phyloP scores from a whole-genome alignment of 2,329 filamentous ascomycete species.

The Nectriaceae sp. region DNA sequence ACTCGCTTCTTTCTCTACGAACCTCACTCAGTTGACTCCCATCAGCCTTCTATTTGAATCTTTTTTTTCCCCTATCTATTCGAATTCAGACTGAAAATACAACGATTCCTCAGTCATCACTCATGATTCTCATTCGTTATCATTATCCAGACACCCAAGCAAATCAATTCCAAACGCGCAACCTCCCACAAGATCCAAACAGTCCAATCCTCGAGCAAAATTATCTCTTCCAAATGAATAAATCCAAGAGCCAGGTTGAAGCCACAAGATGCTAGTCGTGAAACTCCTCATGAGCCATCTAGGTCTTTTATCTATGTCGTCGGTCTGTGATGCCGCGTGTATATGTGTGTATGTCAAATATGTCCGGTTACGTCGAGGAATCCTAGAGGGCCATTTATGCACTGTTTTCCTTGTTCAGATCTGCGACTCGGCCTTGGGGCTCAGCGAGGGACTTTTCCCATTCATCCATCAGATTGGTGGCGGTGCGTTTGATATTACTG shows the following conservation, averaged over 20 bases:
- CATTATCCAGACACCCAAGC: slow-evolving; percentile 31
- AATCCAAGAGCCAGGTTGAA: not conserved
- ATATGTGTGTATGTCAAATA: slow-evolving; percentile 20
- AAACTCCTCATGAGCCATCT: slow-evolving; percentile 15
- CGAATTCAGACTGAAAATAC: slow-evolving; percentile 31
- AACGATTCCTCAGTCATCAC: slow-evolving; percentile 31
- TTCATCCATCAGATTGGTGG: slow-evolving; percentile 85
- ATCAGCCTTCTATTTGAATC: too few relatives aligned
- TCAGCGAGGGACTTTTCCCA: slow-evolving; percentile 69
- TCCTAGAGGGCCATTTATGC: slow-evolving; percentile 16
- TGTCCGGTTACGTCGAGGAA: slow-evolving; percentile 17
- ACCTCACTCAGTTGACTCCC: too few relatives aligned
- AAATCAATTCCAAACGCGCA: slow-evolving; percentile 11
- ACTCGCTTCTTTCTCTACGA: too few relatives aligned
- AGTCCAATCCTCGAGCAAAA: slow-evolving; percentile 6
- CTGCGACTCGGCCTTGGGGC: slow-evolving; percentile 29
- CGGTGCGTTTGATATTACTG: slow-evolving; percentile 76
- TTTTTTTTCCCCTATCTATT: slow-evolving; percentile 13
- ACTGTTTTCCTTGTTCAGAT: slow-evolving; percentile 36
- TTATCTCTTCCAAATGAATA: not conserved
- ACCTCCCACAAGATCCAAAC: slow-evolving; percentile 2
- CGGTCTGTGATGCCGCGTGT: slow-evolving; percentile 21
- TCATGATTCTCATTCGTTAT: slow-evolving; percentile 36
- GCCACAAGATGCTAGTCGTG: slow-evolving; percentile 12
- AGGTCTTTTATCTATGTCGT: slow-evolving; percentile 22